Percentiles rank a stretch among this genome's conserved stretches.
Conservation (phyloP, 257 asterid genomes). For the Misopates orontium region DNA sequence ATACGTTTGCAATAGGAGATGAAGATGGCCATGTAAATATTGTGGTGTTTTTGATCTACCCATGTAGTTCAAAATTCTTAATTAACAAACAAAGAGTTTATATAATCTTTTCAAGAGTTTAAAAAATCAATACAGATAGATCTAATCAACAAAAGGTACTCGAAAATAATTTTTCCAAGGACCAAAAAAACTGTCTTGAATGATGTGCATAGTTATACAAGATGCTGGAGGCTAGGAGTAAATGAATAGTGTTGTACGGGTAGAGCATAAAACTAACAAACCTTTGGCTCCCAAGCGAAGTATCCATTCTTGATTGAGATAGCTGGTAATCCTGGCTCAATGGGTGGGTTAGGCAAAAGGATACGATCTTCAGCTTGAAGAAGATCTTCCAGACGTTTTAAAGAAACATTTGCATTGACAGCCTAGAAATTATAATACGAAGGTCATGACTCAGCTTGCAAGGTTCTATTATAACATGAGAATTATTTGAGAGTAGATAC, state of each 20-base stretch:
- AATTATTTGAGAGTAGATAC: slow-evolving; percentile 35
- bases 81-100: too few species aligned
- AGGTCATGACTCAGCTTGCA: slow-evolving; percentile 8
- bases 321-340: slow-evolving; percentile 81
- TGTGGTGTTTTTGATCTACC: too few species aligned
- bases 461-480: background rate
- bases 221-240: background rate
- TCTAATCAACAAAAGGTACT: background rate
- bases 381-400: slow-evolving; percentile 90
- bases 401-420: slow-evolving; percentile 88
- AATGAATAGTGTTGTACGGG: background rate
- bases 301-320: slow-evolving; percentile 83
- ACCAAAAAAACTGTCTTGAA: background rate
- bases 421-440: slow-evolving; percentile 48
- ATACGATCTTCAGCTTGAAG: slow-evolving; percentile 78
- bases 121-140: too few species aligned
- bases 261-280: slow-evolving; percentile 31
- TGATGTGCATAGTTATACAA: background rate
- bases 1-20: too few species aligned
- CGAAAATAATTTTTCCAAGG: background rate
- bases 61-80: too few species aligned
- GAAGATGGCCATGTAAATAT: too few species aligned
- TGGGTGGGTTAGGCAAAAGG: slow-evolving; percentile 82
- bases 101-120: too few species aligned
- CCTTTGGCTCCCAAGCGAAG: slow-evolving; percentile 98